These are phyloP conservation scores for Meyerozyma guilliermondii DNA, from an alignment of 1,139 yeast species.

Conservation along the genomic window DNA sequence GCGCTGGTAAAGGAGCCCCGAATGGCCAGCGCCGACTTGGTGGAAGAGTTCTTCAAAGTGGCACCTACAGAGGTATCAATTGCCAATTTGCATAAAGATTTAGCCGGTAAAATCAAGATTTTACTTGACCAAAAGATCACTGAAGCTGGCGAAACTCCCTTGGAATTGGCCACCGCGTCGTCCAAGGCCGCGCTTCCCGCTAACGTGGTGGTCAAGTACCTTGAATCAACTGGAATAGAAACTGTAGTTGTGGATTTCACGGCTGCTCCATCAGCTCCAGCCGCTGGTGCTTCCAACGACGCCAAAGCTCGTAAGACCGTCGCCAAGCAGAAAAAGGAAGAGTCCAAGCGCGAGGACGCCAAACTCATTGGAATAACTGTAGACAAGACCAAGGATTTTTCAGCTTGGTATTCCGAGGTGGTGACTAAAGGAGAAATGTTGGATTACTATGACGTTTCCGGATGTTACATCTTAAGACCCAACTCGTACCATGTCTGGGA, in stretches of 20 bases:
- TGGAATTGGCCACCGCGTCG: constrained; percentile 57
- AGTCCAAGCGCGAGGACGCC: constrained; percentile 75
- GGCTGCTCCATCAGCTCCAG: constrained; percentile 34
- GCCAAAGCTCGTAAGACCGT: constrained; percentile 22
- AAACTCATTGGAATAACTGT: constrained; percentile 94
- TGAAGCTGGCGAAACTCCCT: constrained; percentile 30
- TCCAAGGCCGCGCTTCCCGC: constrained; percentile 55
- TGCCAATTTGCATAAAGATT: constrained; percentile 50
- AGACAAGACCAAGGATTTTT: constrained; percentile 85
- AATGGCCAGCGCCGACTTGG: constrained; percentile 77
- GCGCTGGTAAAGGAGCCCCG: constrained; percentile 82
- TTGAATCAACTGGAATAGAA: constrained; percentile 56
- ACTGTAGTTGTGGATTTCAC: constrained; percentile 55
- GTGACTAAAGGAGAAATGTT: constrained; percentile 96
- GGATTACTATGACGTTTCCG: constrained; percentile 97
- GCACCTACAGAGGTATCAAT: constrained; percentile 64
- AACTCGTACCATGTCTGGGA: constrained; percentile 96
- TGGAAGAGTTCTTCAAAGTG: constrained; percentile 58
- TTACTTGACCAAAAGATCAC: constrained; percentile 57
- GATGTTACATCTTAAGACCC: constrained; percentile 97
- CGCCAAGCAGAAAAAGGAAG: constrained; percentile 28
- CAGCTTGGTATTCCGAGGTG: constrained; percentile 97
- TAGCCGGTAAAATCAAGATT: constrained; percentile 61
- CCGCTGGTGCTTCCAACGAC: constrained; percentile 26
- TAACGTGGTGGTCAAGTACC: constrained; percentile 45